Conservation (phyloP, 164 flowering plant species). For the Tinospora cordifolia region DNA sequence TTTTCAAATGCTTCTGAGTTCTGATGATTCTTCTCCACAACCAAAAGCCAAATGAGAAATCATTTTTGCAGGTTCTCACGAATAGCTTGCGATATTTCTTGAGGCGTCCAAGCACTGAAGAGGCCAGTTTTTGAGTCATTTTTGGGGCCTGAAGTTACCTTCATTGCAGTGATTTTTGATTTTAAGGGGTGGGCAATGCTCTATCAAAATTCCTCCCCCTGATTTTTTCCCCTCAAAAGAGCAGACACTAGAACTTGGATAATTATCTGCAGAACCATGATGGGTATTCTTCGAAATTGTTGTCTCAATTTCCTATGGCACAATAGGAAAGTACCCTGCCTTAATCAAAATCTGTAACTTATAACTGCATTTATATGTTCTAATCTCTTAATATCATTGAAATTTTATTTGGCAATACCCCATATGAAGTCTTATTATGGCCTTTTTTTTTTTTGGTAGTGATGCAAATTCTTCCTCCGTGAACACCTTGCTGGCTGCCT, state of each 20-base stretch:
- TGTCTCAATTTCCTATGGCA: neutral
- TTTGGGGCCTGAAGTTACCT: neutral
- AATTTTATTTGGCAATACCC: too few relatives aligned
- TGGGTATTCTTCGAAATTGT: neutral
- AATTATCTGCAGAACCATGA: neutral
- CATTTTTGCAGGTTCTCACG: slow-evolving; percentile 61
- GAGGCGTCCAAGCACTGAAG: slow-evolving; percentile 92
- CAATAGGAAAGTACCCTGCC: neutral
- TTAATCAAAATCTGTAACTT: neutral
- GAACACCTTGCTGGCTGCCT: too few relatives aligned
- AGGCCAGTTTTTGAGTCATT: slow-evolving; percentile 70
- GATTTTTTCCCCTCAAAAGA: neutral
- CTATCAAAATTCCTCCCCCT: slow-evolving; percentile 2
- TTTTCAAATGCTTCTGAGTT: neutral
- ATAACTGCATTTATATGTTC: too few relatives aligned
- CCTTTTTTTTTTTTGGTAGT: too few relatives aligned
- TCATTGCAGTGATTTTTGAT: neutral
- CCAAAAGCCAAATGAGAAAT: neutral
- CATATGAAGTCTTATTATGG: too few relatives aligned
- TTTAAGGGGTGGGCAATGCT: neutral
- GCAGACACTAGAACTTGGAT: neutral
- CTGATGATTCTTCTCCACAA: neutral
- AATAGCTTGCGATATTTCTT: slow-evolving; percentile 83
- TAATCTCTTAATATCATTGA: too few relatives aligned
- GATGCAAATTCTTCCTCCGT: too few relatives aligned